A percentile compares a stretch with the other conserved stretches of the same genome.
phyloP scores from a whole-genome alignment of 2,329 filamentous ascomycete genomes.

The Penicillium sp. region DNA sequence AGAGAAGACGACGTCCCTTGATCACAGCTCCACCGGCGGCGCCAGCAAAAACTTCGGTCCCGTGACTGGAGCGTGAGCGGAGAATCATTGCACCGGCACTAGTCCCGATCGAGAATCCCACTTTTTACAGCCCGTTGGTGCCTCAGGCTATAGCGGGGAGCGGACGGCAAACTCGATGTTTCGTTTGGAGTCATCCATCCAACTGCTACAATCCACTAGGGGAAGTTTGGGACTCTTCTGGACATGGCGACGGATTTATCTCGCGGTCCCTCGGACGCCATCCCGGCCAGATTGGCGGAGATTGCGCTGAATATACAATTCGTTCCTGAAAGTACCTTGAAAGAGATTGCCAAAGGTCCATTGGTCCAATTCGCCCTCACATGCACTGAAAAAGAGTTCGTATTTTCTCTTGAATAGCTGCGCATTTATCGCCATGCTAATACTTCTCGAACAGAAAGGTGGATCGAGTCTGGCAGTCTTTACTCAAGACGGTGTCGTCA shows the following conservation, averaged over 20 bases:
- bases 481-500: slow-evolving; percentile 43
- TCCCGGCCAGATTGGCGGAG: slow-evolving; percentile 29
- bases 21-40: slow-evolving; percentile 25
- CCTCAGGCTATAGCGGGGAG: slow-evolving; percentile 30
- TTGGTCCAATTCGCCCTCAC: slow-evolving; percentile 34
- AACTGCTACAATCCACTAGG: too few relatives aligned
- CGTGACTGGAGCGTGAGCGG: slow-evolving; percentile 31
- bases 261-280: slow-evolving; percentile 12
- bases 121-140: slow-evolving; percentile 30
- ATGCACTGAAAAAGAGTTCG: slow-evolving; percentile 36
- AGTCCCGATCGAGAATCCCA: slow-evolving; percentile 24
- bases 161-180: slow-evolving; percentile 17
- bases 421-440: slow-evolving; percentile 5
- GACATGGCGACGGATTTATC: slow-evolving; percentile 25
- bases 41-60: slow-evolving; percentile 42
- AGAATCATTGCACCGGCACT: slow-evolving; percentile 27
- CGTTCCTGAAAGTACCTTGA: slow-evolving; percentile 34
- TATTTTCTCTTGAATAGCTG: not conserved
- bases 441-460: slow-evolving; percentile 28
- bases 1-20: slow-evolving; percentile 24
- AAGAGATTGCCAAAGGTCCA: slow-evolving; percentile 35
- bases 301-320: slow-evolving; percentile 36
- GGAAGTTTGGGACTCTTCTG: slow-evolving; percentile 9
- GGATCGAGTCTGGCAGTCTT: slow-evolving; percentile 37
- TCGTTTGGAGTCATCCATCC: slow-evolving; percentile 5